These are phyloP conservation scores for Sugiyamaella pinicola DNA, from an alignment of 1,139 yeast genomes.

Conservation along the genomic window DNA sequence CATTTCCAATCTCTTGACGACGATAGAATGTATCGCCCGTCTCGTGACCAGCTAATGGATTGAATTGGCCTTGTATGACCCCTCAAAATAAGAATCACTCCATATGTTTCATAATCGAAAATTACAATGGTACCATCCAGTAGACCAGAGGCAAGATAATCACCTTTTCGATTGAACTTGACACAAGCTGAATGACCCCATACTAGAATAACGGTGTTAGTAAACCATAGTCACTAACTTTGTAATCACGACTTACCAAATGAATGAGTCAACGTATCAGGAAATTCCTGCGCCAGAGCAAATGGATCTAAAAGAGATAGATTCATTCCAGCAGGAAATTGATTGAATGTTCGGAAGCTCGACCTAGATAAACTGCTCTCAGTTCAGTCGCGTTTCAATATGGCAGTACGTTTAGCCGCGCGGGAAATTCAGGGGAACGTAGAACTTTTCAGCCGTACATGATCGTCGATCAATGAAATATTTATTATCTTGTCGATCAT, in stretches of 20 bases:
- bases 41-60: constrained; percentile 73
- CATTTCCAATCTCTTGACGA: constrained; percentile 87
- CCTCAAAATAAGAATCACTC: constrained; percentile 55
- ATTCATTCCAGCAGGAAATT: constrained; percentile 54
- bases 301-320: constrained; percentile 89
- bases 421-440: constrained; percentile 7
- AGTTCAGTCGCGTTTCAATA: neutral
- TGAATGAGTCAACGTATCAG: constrained; percentile 74
- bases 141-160: constrained; percentile 85
- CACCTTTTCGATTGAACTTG: constrained; percentile 75
- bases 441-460: neutral
- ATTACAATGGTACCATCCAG: constrained; percentile 77
- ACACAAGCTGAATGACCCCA: constrained; percentile 76
- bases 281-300: constrained; percentile 88
- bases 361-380: too few relatives aligned
- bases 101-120: constrained; percentile 72
- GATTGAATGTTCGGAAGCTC: neutral
- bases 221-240: neutral
- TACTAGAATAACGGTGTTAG: constrained; percentile 3
- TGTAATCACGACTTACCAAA: constrained; percentile 41
- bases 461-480: neutral
- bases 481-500: constrained; percentile 7
- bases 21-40: constrained; percentile 71
- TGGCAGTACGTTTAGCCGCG: constrained; percentile 1
- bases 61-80: constrained; percentile 78